Evolutionary conservation across 331 rosid genomes (phyloP).

Genomic region (Prunus yedoensis): DNA sequence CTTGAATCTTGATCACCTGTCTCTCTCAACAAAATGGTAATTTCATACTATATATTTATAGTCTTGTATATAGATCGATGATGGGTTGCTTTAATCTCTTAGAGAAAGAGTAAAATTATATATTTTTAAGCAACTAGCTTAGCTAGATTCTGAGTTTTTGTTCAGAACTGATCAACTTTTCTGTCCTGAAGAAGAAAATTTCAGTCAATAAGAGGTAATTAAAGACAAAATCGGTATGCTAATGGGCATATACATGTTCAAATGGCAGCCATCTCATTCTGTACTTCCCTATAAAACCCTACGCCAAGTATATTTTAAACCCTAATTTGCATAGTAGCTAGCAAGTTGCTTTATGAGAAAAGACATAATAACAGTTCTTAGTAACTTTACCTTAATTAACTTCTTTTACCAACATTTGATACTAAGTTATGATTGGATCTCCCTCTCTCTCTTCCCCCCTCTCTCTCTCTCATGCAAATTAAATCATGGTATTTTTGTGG

Average conservation of each 20-base stretch:
- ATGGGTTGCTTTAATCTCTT: no score
- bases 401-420: conserved; percentile 13
- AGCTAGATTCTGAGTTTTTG: neutral
- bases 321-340: conserved; percentile 35
- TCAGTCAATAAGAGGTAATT: neutral
- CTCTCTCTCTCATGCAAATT: conserved; percentile 36
- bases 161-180: neutral
- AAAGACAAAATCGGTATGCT: neutral
- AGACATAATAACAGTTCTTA: conserved; percentile 19
- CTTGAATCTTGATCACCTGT: conserved; percentile 8
- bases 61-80: no score
- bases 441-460: conserved; percentile 30
- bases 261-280: neutral
- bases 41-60: neutral
- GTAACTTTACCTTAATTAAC: conserved; percentile 11
- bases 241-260: neutral
- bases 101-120: neutral
- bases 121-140: neutral
- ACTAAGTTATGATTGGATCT: neutral
- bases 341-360: conserved; percentile 13
- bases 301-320: conserved; percentile 31
- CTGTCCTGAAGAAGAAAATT: neutral
- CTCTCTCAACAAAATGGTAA: conserved; percentile 38
- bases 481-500: conserved; percentile 32
- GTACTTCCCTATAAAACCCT: conserved; percentile 16